Base-by-base conservation (phyloP, 2,329 filamentous ascomycete genomes). In the Phaeosphaeriaceae sp. region DNA sequence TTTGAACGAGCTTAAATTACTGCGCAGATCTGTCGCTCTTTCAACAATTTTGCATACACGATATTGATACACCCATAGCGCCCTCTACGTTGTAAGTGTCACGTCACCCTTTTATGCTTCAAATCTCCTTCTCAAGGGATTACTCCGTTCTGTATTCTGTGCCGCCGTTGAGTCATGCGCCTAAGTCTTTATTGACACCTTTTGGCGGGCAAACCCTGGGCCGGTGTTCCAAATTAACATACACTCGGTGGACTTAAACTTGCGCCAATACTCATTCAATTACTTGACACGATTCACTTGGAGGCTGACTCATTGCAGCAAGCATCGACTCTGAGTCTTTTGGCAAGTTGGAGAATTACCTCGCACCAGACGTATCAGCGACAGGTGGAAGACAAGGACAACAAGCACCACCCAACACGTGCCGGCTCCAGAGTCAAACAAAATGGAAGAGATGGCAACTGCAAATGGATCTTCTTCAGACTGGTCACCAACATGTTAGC, bases 401-500 rank as follows among this genome's bases (percentile, higher is more conserved):
- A 26, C 50, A 52, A 7, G 23, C 8, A 1, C 24, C 22, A n/a
- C 21, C 22, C 35, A 43, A 50, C 11, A 43, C 23, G 23, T 32
- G 3, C 42, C 35, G n/a, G 26, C 26, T 13, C 21, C 40, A 48
- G 22, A n/a, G n/a, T 44, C 54, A 46, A 50, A 9, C 17, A 28
- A 40, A 46, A 51, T 51, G 40, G 35, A 40, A n/a, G 49, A 21
- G 10, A 26, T 21, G 19, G 53, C 64, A 46, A 32, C 48, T 7
- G 49, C 52, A 11, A 56, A 50, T 19, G 51, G 52, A 46, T 49
- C 56, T 21, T 54, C 55, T 19, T 56, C 64, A 43, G 72, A 66
- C 48, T 81, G 79, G 79, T 75, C 75, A 30, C 79, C 79, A 42
- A 72, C 74, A 19, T 81, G 79, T 80, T 67, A 66, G 72, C 59